Evolutionary conservation across 2,329 filamentous ascomycete genomes (phyloP), one percentile per base, ranked within the genome.

Genomic region (Fusarium sp.): DNA sequence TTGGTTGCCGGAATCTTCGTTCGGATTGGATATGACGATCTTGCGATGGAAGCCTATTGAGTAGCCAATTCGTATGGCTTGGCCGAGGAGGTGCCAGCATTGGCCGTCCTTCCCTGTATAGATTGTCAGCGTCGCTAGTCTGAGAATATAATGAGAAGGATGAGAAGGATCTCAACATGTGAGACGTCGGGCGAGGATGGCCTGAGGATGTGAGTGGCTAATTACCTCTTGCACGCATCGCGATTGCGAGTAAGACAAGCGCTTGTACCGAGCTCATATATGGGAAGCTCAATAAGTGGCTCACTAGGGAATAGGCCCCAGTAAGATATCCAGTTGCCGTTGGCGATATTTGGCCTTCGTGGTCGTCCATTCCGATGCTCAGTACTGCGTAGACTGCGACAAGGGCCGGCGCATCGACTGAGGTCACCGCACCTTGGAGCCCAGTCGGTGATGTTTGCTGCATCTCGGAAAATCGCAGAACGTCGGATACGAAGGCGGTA

Each of bases 261-360:
- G 60, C 74, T 32, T 76, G 74, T 4, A 76, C 72, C 17, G 74
- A 76, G 15, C 60, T 68, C 28, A 76, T 70, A 14, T 76, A 76
- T 6, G 74, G 74, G 5, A 65, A 60, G 42, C 74, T 66, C 13
- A 76, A 38, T 8, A 76, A 28, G 24, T 76, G 74, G 15, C 74
- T 56, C 13, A 76, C 58, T 1, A 76, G 54, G 1, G 68, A 72
- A 30, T 76, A 76, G 9, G 74, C 74, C 4, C 68, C 74, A 12
- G 62, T 67, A 14, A 76, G 62, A 34, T 70, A 76, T 6, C 51
- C 26, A 14, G 68, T 66, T 10, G 74, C 74, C 5, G 57, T 15
- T 28, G 60, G 24, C 26, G 74, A 70, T 34, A 73, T 67, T 14
- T 32, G 47, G 2, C 63, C 62, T 26, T 76, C 57, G 6, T 54